Base-by-base conservation (phyloP, 2,329 filamentous ascomycete genomes). In the Bipolaris cookei region DNA sequence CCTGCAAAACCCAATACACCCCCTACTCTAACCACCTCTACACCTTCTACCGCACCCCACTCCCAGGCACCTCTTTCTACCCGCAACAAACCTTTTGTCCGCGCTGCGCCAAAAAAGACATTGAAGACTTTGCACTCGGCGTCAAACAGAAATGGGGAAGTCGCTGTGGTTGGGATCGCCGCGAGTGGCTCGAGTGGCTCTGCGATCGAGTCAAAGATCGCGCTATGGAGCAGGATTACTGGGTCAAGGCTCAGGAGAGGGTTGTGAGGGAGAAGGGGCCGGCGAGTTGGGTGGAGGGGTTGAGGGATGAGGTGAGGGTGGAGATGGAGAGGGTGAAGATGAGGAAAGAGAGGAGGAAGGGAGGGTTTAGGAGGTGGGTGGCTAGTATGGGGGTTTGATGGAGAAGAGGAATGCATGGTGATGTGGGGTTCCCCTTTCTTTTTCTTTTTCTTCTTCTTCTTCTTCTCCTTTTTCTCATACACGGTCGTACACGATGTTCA, bases 231-330 rank as follows among this genome's bases (percentile, higher is more conserved):
- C 11, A 39, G 13, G 67, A 62, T 23, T 75, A 68, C 39, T 74
- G 70, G 71, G 63, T 67, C 39, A 58, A 58, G 42, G 69, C 70
- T 43, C 72, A 75, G 52, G 68, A 73, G 53, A 62, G 61, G 35
- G 61, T 65, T 16, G 67, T 73, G 1, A 59, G 54, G 39, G 69
- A 70, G 50, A 58, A 55, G 25, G 54, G 63, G 7, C 51, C 55
- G 20, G 55, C 46, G 38, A 52, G 23, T 30, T 42, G 20, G 35
- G 56, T 51, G 11, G 44, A 46, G 10, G 51, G 39, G 18, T 41
- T 41, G n/a, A 47, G 46, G 28, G 52, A 54, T 25, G 45, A 50
- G 7, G 30, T 43, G 34, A n/a, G 41, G 21, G 38, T 46, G 34
- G 21, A 51, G 56, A 51, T 57, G 49, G 35, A 65, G 57, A 41